Evolutionary conservation across 169 alveolate genomes (phyloP), one percentile per base, ranked within the genome.

Genomic region (Plasmodium ovale): DNA sequence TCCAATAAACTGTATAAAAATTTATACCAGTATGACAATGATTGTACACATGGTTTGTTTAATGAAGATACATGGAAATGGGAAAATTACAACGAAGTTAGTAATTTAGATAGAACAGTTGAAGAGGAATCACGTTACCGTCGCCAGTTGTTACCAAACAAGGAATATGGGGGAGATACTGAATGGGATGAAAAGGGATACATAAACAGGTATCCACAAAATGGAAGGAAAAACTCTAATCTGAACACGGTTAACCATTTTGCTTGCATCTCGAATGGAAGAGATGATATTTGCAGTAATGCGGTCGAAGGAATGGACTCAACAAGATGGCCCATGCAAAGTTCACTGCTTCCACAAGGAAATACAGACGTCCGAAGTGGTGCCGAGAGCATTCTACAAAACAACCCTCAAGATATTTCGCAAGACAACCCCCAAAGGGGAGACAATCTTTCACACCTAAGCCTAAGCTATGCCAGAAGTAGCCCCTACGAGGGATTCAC

Each of bases 1-100:
- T 82, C 84, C 10, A 35, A 58, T 21, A 65, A 82, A 31, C 33
- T 59, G 29, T 82, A 82, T 44, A 65, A 54, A 23, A 65, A 67
- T 49, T 39, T 82, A 51, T 49, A 58, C 3, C 60, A 82, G 7
- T 65, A 65, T 49, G 68, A 74, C 9, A 65, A 31, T 33, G n/a
- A n/a, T n/a, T 58, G 60, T 60, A 12, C 49, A 6, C 39, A 39
- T 16, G 53, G 44, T 27, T 23, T 65, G 5, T 39, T 42, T 74
- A 23, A 74, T n/a, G 5, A 64, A 19, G 27, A 60, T 77, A 33
- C 12, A n/a, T n/a, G 25, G 6, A 56, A 10, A 25, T 51, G 19
- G 23, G 56, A 56, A 51, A 53, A 35, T 49, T 37, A 47, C 16
- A 4, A n/a, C 56, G 56, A 47, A 47, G 12, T 47, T 14, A 47